Conservation (phyloP, 164 flowering plant genomes). For the Buxus sempervirens region DNA sequence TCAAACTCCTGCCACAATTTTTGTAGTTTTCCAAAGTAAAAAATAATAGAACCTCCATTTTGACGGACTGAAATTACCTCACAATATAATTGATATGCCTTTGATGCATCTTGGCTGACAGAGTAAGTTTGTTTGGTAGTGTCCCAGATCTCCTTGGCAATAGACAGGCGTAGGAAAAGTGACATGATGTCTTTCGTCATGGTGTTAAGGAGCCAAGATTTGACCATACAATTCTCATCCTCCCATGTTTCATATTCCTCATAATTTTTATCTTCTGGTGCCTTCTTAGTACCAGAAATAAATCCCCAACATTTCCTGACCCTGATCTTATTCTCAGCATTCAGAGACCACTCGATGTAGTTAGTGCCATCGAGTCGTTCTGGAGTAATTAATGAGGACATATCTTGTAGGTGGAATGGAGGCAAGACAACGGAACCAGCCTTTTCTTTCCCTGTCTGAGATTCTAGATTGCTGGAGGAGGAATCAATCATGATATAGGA, state of each 20-base stretch:
- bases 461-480: neutral
- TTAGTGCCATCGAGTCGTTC: conserved; percentile 19
- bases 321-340: conserved; percentile 17
- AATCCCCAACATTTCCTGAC: conserved; percentile 15
- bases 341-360: conserved; percentile 19
- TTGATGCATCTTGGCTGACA: conserved; percentile 13
- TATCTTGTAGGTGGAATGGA: conserved; percentile 1
- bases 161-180: conserved; percentile 3
- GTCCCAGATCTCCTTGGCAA: conserved; percentile 8
- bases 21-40: conserved; percentile 18
- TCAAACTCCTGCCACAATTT: conserved; percentile 18
- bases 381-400: conserved; percentile 13
- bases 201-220: conserved; percentile 14
- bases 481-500: neutral
- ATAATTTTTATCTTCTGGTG: conserved; percentile 9
- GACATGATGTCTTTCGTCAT: conserved; percentile 13
- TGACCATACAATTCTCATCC: conserved; percentile 12
- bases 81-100: conserved; percentile 10
- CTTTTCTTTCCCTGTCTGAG: neutral
- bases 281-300: conserved; percentile 14
- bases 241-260: conserved; percentile 15
- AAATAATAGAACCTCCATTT: conserved; percentile 11
- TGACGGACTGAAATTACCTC: conserved; percentile 11
- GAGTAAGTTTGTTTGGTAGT: conserved; percentile 4
- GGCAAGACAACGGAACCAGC: conserved; percentile 1